Conservation (phyloP, 305 asterid species). For the Nicotiana rustica region DNA sequence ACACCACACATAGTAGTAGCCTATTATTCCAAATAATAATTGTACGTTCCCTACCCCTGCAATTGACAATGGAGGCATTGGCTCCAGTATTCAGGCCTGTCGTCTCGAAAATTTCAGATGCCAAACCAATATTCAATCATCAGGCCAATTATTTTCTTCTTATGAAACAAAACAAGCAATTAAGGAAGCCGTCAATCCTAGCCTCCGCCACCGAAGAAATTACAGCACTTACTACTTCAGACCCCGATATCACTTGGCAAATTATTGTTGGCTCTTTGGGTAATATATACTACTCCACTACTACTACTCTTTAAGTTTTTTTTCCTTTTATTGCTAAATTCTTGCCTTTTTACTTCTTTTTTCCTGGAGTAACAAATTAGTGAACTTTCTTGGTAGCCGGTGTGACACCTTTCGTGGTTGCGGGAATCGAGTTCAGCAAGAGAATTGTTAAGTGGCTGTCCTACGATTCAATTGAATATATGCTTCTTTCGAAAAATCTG, state of each 20-base stretch:
- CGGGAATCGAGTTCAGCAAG: conserved; percentile 89
- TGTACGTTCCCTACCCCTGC: neutral
- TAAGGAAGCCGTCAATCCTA: neutral
- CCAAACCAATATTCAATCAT: neutral
- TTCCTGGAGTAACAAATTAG: neutral
- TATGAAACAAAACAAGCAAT: neutral
- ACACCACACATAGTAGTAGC: neutral
- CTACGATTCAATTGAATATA: neutral
- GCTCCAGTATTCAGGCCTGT: neutral
- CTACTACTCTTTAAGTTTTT: too few species aligned
- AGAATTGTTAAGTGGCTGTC: conserved; percentile 65
- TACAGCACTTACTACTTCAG: conserved; percentile 43
- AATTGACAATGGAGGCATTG: neutral
- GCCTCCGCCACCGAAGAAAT: conserved; percentile 29
- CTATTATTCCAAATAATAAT: neutral
- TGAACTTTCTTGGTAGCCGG: conserved; percentile 65
- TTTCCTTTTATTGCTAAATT: too few species aligned
- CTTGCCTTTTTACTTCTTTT: too few species aligned
- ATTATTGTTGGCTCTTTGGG: conserved; percentile 78
- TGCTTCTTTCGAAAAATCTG: neutral
- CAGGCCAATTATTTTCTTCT: neutral
- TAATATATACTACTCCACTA: conserved; percentile 17
- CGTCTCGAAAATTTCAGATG: neutral
- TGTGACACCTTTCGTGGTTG: conserved; percentile 82
- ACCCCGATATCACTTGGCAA: conserved; percentile 75